phyloP scores from a whole-genome alignment of 495 filamentous ascomycete species.

The Xylaria bambusicola region DNA sequence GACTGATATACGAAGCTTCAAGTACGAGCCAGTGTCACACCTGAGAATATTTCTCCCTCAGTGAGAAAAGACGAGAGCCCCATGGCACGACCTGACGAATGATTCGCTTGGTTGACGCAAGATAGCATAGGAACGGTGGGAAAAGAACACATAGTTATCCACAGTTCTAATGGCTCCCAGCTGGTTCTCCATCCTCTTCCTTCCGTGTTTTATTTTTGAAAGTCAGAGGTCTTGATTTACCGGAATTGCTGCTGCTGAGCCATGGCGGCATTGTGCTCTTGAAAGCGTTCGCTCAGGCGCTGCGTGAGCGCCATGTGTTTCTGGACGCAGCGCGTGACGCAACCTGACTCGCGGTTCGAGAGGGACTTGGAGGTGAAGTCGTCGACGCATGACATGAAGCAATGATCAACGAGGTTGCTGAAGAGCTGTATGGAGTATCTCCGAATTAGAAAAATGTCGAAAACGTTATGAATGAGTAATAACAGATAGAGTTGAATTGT shows the following conservation, averaged over 20 bases:
- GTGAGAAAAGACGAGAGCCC: too few species aligned
- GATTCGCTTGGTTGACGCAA: too few species aligned
- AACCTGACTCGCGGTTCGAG: constrained; percentile 79
- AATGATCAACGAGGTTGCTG: constrained; percentile 89
- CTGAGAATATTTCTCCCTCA: too few species aligned
- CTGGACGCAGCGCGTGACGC: constrained; percentile 89
- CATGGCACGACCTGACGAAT: too few species aligned
- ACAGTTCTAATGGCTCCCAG: not conserved
- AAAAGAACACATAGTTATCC: too few species aligned
- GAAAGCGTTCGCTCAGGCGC: constrained; percentile 85
- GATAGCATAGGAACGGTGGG: too few species aligned
- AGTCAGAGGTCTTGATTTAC: too few species aligned
- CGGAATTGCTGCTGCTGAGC: constrained; percentile 58
- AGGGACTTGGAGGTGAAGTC: constrained; percentile 98
- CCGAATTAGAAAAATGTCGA: not conserved
- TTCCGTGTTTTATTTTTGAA: not conserved
- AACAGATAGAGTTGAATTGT: too few species aligned
- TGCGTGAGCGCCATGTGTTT: constrained; percentile 90
- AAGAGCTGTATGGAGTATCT: constrained; percentile 68
- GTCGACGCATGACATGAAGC: constrained; percentile 95
- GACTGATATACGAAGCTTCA: too few species aligned
- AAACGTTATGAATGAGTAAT: too few species aligned
- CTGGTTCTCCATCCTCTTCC: too few species aligned
- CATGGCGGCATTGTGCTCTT: constrained; percentile 90
- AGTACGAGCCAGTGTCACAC: too few species aligned